phyloP scores from a whole-genome alignment of 371 early-diverging fungal genomes.

The Phascolomyces articulosus region DNA sequence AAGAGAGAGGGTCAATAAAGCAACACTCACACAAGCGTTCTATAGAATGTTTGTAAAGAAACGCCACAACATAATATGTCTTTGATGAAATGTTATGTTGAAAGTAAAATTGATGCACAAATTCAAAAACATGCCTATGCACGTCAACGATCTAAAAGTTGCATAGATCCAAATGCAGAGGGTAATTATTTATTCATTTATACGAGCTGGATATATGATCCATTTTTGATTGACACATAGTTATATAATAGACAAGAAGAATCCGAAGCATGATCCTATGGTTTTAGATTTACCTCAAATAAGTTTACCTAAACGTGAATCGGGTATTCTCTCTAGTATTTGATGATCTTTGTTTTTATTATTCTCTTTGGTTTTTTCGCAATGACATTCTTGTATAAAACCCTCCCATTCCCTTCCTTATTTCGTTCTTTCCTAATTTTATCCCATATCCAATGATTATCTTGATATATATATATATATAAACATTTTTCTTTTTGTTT shows the following conservation, averaged over 20 bases:
- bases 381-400: background rate
- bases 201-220: too few relatives aligned
- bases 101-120: conserved; percentile 26
- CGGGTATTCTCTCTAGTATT: background rate
- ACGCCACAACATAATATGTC: conserved; percentile 16
- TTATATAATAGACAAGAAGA: too few relatives aligned
- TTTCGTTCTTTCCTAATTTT: background rate
- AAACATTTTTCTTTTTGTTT: too few relatives aligned
- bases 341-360: background rate
- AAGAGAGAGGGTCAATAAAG: too few relatives aligned
- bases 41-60: conserved; percentile 5
- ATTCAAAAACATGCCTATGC: conserved; percentile 22
- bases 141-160: conserved; percentile 9
- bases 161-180: background rate
- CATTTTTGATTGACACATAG: too few relatives aligned
- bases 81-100: conserved; percentile 23
- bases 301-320: background rate
- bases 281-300: background rate
- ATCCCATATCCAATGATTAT: background rate
- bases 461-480: background rate
- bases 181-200: background rate
- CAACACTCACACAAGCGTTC: too few relatives aligned
- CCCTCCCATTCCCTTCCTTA: background rate
- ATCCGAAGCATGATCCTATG: too few relatives aligned
- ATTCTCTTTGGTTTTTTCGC: background rate